Conservation (phyloP, 768 basidiomycete species). For the Tricholoma furcatifolium region DNA sequence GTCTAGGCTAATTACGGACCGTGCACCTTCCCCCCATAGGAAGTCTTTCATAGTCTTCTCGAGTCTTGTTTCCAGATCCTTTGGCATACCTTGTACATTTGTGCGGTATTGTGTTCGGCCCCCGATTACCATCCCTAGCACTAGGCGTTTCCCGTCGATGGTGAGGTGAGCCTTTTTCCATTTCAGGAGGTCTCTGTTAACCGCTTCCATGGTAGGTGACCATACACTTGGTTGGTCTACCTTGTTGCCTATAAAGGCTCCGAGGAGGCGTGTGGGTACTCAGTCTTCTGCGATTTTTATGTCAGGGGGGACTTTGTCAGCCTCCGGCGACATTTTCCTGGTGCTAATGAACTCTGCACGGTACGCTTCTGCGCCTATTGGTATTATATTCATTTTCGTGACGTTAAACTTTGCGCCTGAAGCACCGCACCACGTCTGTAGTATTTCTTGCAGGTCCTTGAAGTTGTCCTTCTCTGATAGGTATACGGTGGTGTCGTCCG, state of each 20-base stretch:
- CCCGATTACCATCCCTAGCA: too few species aligned
- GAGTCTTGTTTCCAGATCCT: conserved; percentile 17
- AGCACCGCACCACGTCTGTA: conserved; percentile 12
- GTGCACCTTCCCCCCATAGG: too few species aligned
- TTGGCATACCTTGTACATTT: conserved; percentile 36
- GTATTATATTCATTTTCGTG: background rate
- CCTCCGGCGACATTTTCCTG: conserved; percentile 7
- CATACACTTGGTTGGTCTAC: too few species aligned
- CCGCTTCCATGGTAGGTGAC: conserved; percentile 22
- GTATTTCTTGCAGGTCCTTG: conserved; percentile 21
- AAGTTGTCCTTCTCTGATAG: conserved; percentile 31
- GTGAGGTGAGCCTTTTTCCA: conserved; percentile 30
- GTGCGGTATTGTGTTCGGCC: too few species aligned
- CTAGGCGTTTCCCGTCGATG: too few species aligned
- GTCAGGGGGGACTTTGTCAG: too few species aligned
- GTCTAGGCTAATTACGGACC: conserved; percentile 13
- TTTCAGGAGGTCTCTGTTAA: conserved; percentile 12
- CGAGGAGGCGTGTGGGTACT: conserved; percentile 26
- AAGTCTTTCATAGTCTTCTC: too few species aligned
- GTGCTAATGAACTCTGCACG: background rate
- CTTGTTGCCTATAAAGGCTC: conserved; percentile 30
- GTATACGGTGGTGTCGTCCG: too few species aligned
- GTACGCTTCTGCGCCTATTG: background rate
- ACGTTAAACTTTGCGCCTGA: too few species aligned
- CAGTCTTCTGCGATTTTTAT: conserved; percentile 29